Conservation (phyloP, 495 filamentous ascomycete genomes). For the Xylaria scruposa region DNA sequence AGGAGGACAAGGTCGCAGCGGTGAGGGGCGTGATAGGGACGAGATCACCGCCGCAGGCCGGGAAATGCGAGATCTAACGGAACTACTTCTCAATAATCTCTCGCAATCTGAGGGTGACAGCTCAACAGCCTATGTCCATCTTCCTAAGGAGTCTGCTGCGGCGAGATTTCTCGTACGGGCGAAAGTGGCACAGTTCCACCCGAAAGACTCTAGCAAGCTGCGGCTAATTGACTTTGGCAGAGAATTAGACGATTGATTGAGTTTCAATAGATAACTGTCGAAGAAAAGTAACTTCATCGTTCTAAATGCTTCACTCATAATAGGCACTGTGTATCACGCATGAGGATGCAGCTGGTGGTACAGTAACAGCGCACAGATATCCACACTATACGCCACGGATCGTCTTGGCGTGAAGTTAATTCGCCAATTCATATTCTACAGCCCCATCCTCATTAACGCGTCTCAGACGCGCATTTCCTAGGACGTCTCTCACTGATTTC, state of each 20-base stretch:
- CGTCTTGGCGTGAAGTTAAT: conserved; percentile 22
- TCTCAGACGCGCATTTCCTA: conserved; percentile 38
- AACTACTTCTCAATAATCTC: conserved; percentile 65
- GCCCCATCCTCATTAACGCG: conserved; percentile 37
- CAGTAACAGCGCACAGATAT: neutral
- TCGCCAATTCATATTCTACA: conserved; percentile 20
- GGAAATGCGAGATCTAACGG: conserved; percentile 71
- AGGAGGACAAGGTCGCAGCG: conserved; percentile 34
- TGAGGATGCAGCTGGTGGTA: neutral
- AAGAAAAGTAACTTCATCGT: neutral
- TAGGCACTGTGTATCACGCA: neutral
- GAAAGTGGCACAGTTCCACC: conserved; percentile 86
- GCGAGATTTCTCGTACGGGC: conserved; percentile 83
- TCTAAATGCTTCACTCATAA: neutral
- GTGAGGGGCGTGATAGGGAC: conserved; percentile 37
- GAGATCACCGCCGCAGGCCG: conserved; percentile 69
- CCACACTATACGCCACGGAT: neutral
- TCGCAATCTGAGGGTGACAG: conserved; percentile 64
- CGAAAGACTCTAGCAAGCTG: conserved; percentile 76
- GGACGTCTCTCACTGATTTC: conserved; percentile 1
- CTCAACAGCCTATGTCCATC: conserved; percentile 67
- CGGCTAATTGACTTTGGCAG: conserved; percentile 85
- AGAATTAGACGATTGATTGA: conserved; percentile 67
- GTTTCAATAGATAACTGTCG: neutral
- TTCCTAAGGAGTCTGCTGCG: conserved; percentile 79